Base-by-base conservation (phyloP, 345 rosid genomes). In the Melaleuca quinquenervia region DNA sequence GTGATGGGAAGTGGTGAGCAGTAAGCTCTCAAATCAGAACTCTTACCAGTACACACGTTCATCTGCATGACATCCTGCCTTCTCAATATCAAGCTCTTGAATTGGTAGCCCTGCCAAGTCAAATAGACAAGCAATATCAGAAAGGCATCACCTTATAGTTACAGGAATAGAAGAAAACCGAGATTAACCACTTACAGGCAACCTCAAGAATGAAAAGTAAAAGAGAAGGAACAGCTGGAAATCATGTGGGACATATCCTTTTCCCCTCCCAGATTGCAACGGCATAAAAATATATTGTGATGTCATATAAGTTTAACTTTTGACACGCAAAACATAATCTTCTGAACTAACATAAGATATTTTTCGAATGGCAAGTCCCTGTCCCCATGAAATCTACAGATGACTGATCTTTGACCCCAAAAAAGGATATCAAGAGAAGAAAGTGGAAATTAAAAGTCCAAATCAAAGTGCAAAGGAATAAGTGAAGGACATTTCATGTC, bases 21-120 rank as follows among this genome's bases (percentile, higher is more conserved):
- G n/a, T 27, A 52, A 27, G 84, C n/a, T 27, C 84, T 41, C 22
- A 54, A 52, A 52, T 24, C 32, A 56, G 41, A 58, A 32, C 44
- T 44, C 82, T 26, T 89, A 90, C 93, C 93, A 93, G 84, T 87
- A 90, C 18, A 91, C 64, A 70, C 92, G 91, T 80, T 93, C 93
- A 83, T 86, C 80, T 5, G 13, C 18, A 41, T 56, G 14, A 83
- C 85, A 88, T 29, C 52, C 82, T 18, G 90, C 90, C 50, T 53
- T 84, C 29, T 22, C 82, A 41, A 89, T 84, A 29, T 83, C 24
- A 48, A 88, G 82, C 51, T 78, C 87, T 60, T 78, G 70, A 82
- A 21, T 54, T 41, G 88, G 24, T 76, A 88, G 48, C 76, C 90
- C 91, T 89, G 87, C 80, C 44, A 86, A 82, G 60, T 41, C 52